Evolutionary conservation across 306 rosid genomes (phyloP), one percentile per base, ranked within the genome.

Genomic region (Gleditsia sinensis): DNA sequence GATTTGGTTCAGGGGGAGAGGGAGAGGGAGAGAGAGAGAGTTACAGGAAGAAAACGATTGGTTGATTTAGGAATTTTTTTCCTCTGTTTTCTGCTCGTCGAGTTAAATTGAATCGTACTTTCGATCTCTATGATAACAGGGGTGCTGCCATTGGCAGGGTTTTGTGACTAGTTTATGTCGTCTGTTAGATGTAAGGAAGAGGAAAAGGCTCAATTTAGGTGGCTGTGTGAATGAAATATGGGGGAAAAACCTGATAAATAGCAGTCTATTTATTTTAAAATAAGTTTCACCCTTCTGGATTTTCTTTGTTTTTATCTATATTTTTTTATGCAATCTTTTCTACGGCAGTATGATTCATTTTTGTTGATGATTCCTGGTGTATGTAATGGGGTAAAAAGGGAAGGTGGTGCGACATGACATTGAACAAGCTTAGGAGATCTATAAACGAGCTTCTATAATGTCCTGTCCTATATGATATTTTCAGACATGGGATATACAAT

Each of bases 1-100:
- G 10, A 32, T 71, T 56, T 57, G 62, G 39, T 23, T 66, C 25
- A 19, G 58, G 49, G 73, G 21, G 53, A 46, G 21, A 17, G 58
- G 49, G 73, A 9, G 53, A 46, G 21, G 17, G 34, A 21, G 53
- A 62, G 11, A 2, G 71, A 24, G 25, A 49, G 71, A 23, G 48
- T 46, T 46, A 16, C 1, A 2, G 53, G 53, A 46, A 46, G 43
- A 11, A 19, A 64, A 51, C 46, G 19, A 8, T 33, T 48, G 4
- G 3, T 43, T 20, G 63, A 51, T 5, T 57, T 46, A 46, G 53
- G 20, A 46, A 46, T 12, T 8, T 2, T 16, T 55, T 0, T 56
- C 10, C 28, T 28, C 20, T 46, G 53, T 46, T 14, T 16, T 45
- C 51, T 45, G 51, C 1, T 45, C 21, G 53, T 46, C 53, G 14